Evolutionary conservation across 805 yeast genomes (phyloP).

Genomic region (Pichia cabralensis): DNA sequence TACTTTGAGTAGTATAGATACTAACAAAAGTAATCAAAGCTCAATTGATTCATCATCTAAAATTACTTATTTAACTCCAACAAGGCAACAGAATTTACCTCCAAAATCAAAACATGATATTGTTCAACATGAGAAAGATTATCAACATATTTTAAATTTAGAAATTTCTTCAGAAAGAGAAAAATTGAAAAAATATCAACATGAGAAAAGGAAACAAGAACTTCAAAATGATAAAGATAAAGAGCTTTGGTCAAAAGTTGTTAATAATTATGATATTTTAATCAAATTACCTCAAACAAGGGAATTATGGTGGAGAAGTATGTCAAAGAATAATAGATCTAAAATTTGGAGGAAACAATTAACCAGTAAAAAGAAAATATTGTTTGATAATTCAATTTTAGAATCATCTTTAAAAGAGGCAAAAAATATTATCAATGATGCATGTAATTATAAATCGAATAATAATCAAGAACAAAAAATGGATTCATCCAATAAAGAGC

Average conservation of each 20-base stretch:
- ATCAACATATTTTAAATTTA: slow-evolving; percentile 32
- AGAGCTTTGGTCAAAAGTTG: slow-evolving; percentile 32
- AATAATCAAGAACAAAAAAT: slow-evolving; percentile 11
- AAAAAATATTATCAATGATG: slow-evolving; percentile 16
- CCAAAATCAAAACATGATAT: slow-evolving; percentile 50
- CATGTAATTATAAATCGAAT: slow-evolving; percentile 22
- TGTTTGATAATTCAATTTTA: slow-evolving; percentile 4
- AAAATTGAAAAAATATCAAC: slow-evolving; percentile 23
- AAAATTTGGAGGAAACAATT: slow-evolving; percentile 42
- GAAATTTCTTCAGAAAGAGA: slow-evolving; percentile 33
- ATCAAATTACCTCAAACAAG: slow-evolving; percentile 32
- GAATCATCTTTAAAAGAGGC: slow-evolving; percentile 12
- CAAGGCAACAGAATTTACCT: slow-evolving; percentile 59
- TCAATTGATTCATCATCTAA: not conserved
- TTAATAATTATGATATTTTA: slow-evolving; percentile 27
- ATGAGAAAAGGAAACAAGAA: slow-evolving; percentile 24
- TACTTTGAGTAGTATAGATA: not conserved
- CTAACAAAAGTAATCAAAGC: slow-evolving; percentile 1
- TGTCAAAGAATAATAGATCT: slow-evolving; percentile 35
- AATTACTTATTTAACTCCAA: slow-evolving; percentile 29
- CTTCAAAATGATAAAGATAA: slow-evolving; percentile 30
- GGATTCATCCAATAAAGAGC: slow-evolving; percentile 9
- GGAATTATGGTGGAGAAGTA: slow-evolving; percentile 54
- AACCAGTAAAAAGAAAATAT: slow-evolving; percentile 26
- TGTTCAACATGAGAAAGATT: slow-evolving; percentile 43